Conservation (phyloP, 2,329 filamentous ascomycete species). For the Colletotrichum plurivorum region DNA sequence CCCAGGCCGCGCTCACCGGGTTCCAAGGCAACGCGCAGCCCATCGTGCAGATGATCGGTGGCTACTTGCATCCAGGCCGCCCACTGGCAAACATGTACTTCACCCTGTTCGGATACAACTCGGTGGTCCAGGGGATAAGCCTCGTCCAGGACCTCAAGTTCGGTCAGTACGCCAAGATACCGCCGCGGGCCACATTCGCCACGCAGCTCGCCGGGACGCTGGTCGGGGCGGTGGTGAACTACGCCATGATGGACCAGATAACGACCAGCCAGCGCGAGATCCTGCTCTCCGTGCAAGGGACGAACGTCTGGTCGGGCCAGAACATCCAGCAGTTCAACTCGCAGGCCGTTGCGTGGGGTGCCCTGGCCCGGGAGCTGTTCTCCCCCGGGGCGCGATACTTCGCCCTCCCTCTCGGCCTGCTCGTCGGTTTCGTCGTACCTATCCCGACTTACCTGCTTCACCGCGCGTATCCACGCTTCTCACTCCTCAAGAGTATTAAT, state of each 20-base stretch:
- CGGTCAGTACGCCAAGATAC: constrained; percentile 49
- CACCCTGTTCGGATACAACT: too few species aligned
- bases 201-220: constrained; percentile 57
- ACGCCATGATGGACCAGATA: constrained; percentile 60
- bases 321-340: constrained; percentile 62
- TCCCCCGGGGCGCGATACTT: constrained; percentile 35
- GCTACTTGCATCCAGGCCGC: too few species aligned
- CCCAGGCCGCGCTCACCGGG: too few species aligned
- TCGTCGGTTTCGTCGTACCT: background rate
- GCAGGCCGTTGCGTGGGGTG: constrained; percentile 44
- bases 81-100: too few species aligned
- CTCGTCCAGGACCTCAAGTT: constrained; percentile 48
- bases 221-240: constrained; percentile 59
- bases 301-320: constrained; percentile 61
- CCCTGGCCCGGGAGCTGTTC: constrained; percentile 42
- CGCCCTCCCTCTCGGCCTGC: background rate
- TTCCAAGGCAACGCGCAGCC: too few species aligned
- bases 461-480: background rate
- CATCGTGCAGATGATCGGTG: too few species aligned
- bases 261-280: constrained; percentile 57
- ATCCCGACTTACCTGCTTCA: background rate
- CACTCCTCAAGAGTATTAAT: background rate
- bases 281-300: constrained; percentile 54
- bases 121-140: constrained; percentile 20
- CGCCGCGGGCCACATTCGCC: constrained; percentile 26